Base-by-base conservation (phyloP, 2,329 filamentous ascomycete species). In the Trichoderma afroharzianum region DNA sequence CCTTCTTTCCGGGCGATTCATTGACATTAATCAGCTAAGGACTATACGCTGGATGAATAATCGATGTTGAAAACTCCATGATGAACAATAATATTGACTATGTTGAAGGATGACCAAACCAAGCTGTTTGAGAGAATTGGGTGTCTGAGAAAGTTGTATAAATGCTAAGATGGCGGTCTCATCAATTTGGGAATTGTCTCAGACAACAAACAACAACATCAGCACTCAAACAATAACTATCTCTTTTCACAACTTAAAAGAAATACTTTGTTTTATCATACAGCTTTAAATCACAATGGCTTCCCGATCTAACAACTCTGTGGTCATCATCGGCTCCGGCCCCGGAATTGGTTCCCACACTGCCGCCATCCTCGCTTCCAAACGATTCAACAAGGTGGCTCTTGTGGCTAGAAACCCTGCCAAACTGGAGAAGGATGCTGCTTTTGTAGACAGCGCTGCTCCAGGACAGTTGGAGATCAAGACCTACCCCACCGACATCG, bases 311-410 rank as follows among this genome's bases (percentile, higher is more conserved):
- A 67, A 72, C 57, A 59, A 70, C 47, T 32, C 59, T n/a, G 68
- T 74, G 21, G 88, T 97, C 70, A 88, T 98, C 58, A 97, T 95
- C 32, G 95, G 95, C 74, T 95, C 94, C 67, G 97, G 93, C 14
- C 95, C 97, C 81, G 95, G 95, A 74, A 90, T 98, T 74, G 95
- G 95, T 79, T 97, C 96, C 83, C 94, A 97, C 83, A 97, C 93
- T 80, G 93, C 94, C 33, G 86, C 92, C 39, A 92, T 97, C 79
- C 90, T 97, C 68, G 93, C 94, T 24, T 85, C 88, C 70, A 93
- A 94, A 79, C 93, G 93, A 76, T 97, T 93, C 88, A 97, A 61
- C 33, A 85, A 85, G 72, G 76, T 88, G 11, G 83, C 86, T 14
- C 81, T 88, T 3, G 79, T 88, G 15, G 81, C 85, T 0, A 81